Evolutionary conservation across 257 asterid species (phyloP), one percentile per base, ranked within the genome.

Genomic region (Solanum chiquidenum): DNA sequence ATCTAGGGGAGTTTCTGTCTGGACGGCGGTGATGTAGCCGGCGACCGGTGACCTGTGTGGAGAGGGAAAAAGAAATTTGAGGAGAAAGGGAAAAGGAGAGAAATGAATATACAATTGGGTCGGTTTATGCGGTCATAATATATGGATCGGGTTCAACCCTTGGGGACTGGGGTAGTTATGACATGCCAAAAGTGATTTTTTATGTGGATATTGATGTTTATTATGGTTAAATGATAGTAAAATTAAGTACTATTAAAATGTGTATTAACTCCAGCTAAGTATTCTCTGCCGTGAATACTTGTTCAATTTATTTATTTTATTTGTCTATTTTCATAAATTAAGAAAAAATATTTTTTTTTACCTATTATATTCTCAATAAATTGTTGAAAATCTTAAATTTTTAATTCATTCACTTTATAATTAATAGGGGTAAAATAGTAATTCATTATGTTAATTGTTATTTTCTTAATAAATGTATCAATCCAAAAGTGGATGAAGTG

Each of bases 21-120:
- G 46, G 38, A 12, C 16, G 87, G 3, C 27, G 34, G 83, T 11
- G n/a, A 18, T 23, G 29, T 86, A 58, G 87, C 91, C 90, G 84
- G 84, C 2, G 83, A 86, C 89, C 89, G 88, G 88, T 46, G 88
- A 86, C 4, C 12, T 84, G 33, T 83, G 55, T 91, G 58, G 88
- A 86, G 13, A 37, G 72, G 62, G 40, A 44, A 88, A 55, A 55
- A 55, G 25, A 89, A 20, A 9, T 35, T 74, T 74, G 92, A 83
- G 83, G 92, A 25, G 87, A 86, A 12, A 35, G 73, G 86, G 88
- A 55, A n/a, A 2, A n/a, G 8, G 52, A 83, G 69, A 37, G 85
- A 83, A 55, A 23, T 31, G 37, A 73, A 3, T 12, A 71, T 4
- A 18, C 12, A 82, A 49, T 49, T 31, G 86, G 86, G 69, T 49